Conservation (phyloP, 2,329 filamentous ascomycete species). For the Diaporthe longicolla region DNA sequence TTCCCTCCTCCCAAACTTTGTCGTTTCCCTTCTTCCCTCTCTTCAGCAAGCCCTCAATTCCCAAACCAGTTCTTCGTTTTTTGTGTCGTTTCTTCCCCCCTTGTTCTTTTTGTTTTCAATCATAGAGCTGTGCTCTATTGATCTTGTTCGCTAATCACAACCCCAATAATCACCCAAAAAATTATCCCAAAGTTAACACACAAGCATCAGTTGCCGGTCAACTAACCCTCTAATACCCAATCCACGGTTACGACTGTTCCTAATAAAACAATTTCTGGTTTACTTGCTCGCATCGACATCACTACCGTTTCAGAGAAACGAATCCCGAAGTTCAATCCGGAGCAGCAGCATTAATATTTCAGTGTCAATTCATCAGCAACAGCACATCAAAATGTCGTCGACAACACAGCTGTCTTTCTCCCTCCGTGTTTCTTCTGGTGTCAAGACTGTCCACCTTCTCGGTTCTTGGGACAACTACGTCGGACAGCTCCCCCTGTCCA, state of each 20-base stretch:
- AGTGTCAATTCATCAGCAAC: constrained; percentile 52
- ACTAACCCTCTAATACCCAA: constrained; percentile 55
- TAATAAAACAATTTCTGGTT: constrained; percentile 67
- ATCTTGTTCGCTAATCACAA: constrained; percentile 45
- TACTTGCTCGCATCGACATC: constrained; percentile 66
- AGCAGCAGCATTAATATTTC: constrained; percentile 53
- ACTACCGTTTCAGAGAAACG: constrained; percentile 36
- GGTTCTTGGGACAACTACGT: constrained; percentile 99
- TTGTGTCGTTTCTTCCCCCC: constrained; percentile 53
- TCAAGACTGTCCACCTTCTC: constrained; percentile 97
- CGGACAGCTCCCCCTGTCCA: constrained; percentile 93
- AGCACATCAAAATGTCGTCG: constrained; percentile 80
- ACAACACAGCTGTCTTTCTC: constrained; percentile 95
- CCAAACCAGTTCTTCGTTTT: constrained; percentile 67
- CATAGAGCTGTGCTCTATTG: constrained; percentile 55
- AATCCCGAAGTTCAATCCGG: constrained; percentile 55
- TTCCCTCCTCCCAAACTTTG: constrained; percentile 54
- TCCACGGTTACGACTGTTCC: constrained; percentile 52
- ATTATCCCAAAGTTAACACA: constrained; percentile 52
- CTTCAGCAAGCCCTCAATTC: constrained; percentile 77
- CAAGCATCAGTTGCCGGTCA: constrained; percentile 63
- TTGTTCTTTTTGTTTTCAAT: constrained; percentile 45
- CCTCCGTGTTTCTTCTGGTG: constrained; percentile 94
- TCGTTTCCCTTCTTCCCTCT: constrained; percentile 60
- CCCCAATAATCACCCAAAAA: constrained; percentile 47